Evolutionary conservation across 495 filamentous ascomycete species (phyloP).

Genomic region (Aspergillus saccharolyticus): DNA sequence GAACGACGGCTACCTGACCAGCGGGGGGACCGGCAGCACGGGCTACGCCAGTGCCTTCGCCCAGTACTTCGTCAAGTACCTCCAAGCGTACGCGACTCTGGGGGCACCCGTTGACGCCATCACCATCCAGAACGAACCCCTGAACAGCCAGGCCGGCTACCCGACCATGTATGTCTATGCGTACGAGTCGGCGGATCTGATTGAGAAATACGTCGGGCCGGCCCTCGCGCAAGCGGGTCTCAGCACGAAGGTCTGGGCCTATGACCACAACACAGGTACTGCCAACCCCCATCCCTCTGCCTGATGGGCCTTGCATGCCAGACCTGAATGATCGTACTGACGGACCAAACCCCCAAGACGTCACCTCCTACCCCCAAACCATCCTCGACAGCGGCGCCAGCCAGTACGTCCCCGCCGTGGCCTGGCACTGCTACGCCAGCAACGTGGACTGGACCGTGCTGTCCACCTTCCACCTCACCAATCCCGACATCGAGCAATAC

Average conservation of each 20-base stretch:
- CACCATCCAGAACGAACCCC: conserved; percentile 54
- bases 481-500: conserved; percentile 45
- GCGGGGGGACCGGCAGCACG: conserved; percentile 19
- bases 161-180: conserved; percentile 51
- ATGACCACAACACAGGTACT: conserved; percentile 53
- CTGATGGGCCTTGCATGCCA: too few relatives aligned
- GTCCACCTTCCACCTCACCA: conserved; percentile 41
- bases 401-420: conserved; percentile 42
- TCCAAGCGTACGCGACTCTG: conserved; percentile 42
- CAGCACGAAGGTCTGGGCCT: conserved; percentile 47
- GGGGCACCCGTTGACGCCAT: conserved; percentile 49
- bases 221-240: conserved; percentile 38
- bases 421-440: conserved; percentile 54
- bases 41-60: conserved; percentile 42
- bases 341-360: too few relatives aligned
- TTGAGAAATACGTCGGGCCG: conserved; percentile 46
- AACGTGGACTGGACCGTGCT: conserved; percentile 47
- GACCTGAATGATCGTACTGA: too few relatives aligned
- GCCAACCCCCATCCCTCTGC: neutral
- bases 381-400: conserved; percentile 37
- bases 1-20: conserved; percentile 34
- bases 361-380: conserved; percentile 42
- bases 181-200: conserved; percentile 43
- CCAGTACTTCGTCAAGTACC: conserved; percentile 54
- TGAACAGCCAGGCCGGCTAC: conserved; percentile 48